phyloP scores from a whole-genome alignment of 2,329 filamentous ascomycete species.

The Trichoderma koningii region DNA sequence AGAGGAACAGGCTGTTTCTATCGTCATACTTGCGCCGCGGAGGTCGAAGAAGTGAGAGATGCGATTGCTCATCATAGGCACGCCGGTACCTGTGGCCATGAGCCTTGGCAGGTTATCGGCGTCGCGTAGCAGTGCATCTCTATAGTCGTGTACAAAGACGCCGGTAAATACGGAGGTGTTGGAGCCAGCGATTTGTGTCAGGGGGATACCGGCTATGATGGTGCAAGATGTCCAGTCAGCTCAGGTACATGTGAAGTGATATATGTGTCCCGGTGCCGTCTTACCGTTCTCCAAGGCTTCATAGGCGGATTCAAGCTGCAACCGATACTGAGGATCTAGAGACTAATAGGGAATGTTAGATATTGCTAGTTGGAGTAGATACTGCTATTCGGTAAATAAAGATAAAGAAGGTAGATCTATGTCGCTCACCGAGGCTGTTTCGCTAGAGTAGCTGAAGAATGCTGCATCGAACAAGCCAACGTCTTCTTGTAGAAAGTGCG shows the following conservation, averaged over 20 bases:
- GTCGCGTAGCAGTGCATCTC: background rate
- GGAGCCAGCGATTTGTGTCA: background rate
- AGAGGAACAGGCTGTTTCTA: constrained; percentile 26
- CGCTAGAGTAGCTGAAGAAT: constrained; percentile 15
- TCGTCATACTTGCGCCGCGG: constrained; percentile 12
- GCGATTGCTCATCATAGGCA: constrained; percentile 14
- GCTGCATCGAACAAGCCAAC: constrained; percentile 19
- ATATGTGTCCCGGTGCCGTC: background rate
- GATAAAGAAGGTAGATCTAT: too few species aligned
- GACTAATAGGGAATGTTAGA: background rate
- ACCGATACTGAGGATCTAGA: constrained; percentile 16
- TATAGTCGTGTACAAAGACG: constrained; percentile 6
- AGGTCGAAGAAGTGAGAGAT: constrained; percentile 25
- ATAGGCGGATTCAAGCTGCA: constrained; percentile 11
- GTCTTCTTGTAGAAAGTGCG: constrained; percentile 28
- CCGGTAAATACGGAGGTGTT: constrained; percentile 18
- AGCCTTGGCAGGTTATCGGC: background rate
- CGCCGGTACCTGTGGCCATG: background rate
- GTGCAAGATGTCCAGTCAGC: too few species aligned
- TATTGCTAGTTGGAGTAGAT: too few species aligned
- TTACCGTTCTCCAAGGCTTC: constrained; percentile 18
- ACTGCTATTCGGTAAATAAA: too few species aligned
- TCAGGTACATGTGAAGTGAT: background rate
- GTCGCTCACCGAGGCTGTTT: constrained; percentile 4
- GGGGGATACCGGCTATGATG: constrained; percentile 8